phyloP scores from a whole-genome alignment of 352 stramenopile species.

The Pythium periplocum region DNA sequence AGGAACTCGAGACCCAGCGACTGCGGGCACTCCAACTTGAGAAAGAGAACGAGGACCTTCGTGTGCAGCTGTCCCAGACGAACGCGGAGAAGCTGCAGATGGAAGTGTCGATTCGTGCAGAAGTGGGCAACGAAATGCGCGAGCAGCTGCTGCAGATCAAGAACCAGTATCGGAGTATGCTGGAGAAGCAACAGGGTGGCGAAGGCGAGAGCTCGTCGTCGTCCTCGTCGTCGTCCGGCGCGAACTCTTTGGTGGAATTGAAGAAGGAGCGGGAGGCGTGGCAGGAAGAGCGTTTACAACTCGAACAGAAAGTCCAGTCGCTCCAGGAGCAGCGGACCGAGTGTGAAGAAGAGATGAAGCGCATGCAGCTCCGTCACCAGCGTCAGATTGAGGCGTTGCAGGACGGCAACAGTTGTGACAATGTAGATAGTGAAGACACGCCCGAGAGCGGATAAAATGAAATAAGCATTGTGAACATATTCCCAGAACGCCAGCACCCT shows the following conservation, averaged over 20 bases:
- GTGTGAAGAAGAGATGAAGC: constrained; percentile 81
- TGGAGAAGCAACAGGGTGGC: constrained; percentile 20
- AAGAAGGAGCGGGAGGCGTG: constrained; percentile 24
- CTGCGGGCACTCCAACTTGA: constrained; percentile 25
- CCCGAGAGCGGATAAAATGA: too few species aligned
- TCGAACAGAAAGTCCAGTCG: constrained; percentile 56
- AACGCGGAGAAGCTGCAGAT: constrained; percentile 51
- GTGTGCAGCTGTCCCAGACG: constrained; percentile 35
- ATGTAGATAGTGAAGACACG: too few species aligned
- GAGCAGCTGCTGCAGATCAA: constrained; percentile 64
- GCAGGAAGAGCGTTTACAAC: constrained; percentile 39
- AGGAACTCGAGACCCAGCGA: constrained; percentile 16
- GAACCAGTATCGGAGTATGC: constrained; percentile 43
- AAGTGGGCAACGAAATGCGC: constrained; percentile 72
- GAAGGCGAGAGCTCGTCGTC: constrained; percentile 29
- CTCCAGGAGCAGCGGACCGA: constrained; percentile 64
- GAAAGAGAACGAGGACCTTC: constrained; percentile 62
- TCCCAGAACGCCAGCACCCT: too few species aligned
- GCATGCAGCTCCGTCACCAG: constrained; percentile 59
- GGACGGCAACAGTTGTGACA: too few species aligned
- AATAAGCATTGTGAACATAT: too few species aligned
- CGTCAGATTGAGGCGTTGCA: constrained; percentile 9
- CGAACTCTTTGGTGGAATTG: constrained; percentile 9
- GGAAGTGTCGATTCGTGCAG: constrained; percentile 50
- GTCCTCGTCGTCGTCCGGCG: constrained; percentile 17